Conservation (phyloP, 2,329 filamentous ascomycete species). For the Pochonia chlamydosporia region DNA sequence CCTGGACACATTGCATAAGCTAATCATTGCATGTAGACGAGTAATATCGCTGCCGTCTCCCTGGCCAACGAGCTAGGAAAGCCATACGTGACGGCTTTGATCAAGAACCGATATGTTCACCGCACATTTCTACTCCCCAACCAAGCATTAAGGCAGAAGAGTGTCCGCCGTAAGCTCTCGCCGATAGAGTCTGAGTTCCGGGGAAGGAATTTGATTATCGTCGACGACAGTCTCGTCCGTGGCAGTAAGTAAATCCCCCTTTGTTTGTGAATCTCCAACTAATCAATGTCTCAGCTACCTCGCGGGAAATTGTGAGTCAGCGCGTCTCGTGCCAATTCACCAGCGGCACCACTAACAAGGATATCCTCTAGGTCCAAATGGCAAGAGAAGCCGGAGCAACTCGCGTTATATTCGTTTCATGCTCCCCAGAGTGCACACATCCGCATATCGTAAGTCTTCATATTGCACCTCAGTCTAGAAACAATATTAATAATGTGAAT, state of each 20-base stretch:
- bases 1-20: too few relatives aligned
- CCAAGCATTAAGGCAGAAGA: constrained; percentile 63
- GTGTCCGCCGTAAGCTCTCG: constrained; percentile 83
- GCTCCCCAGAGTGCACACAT: constrained; percentile 75
- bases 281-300: constrained; percentile 9
- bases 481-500: not conserved
- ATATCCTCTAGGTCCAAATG: constrained; percentile 47
- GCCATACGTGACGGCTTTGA: constrained; percentile 74
- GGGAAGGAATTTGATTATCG: constrained; percentile 71
- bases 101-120: constrained; percentile 57
- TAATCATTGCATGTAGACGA: constrained; percentile 46
- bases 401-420: constrained; percentile 78
- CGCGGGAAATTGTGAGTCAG: constrained; percentile 16
- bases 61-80: constrained; percentile 71
- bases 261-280: constrained; percentile 46
- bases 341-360: not conserved
- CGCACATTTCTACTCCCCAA: constrained; percentile 16
- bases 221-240: constrained; percentile 86
- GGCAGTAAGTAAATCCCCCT: constrained; percentile 25
- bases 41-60: constrained; percentile 71
- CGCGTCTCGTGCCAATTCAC: too few relatives aligned
- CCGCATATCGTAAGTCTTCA: constrained; percentile 72
- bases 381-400: constrained; percentile 76
- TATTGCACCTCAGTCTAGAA: not conserved
- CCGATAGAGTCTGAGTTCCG: constrained; percentile 82